Conservation (phyloP, 2,329 filamentous ascomycete species). For the Didymellaceae sp. region DNA sequence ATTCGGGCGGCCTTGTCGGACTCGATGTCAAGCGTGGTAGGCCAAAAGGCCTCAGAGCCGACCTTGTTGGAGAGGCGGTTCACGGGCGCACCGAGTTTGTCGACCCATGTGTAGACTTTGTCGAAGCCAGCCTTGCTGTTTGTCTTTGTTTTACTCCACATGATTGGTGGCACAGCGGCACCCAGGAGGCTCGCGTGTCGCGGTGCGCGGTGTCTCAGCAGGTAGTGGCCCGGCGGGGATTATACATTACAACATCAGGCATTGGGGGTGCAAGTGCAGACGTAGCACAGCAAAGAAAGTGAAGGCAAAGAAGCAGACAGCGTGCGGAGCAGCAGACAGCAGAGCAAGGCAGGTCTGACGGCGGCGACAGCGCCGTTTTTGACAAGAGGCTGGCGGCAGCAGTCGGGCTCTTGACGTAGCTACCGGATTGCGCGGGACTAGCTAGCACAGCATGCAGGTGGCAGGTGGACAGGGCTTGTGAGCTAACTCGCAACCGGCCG, state of each 20-base stretch:
- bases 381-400: conserved; percentile 12
- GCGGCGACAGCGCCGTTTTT: conserved; percentile 39
- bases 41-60: conserved; percentile 84
- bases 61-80: conserved; percentile 83
- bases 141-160: conserved; percentile 47
- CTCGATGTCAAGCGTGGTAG: conserved; percentile 83
- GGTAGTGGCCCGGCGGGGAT: conserved; percentile 18
- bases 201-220: conserved; percentile 29
- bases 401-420: conserved; percentile 2
- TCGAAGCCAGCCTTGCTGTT: conserved; percentile 64
- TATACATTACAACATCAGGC: conserved; percentile 31
- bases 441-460: conserved; percentile 20
- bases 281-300: conserved; percentile 12
- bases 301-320: conserved; percentile 16
- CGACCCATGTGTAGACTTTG: conserved; percentile 71
- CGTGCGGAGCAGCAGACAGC: conserved; percentile 10
- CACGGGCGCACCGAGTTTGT: conserved; percentile 76
- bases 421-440: conserved; percentile 10
- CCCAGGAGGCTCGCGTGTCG: conserved; percentile 14
- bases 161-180: conserved; percentile 15
- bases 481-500: background rate
- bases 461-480: conserved; percentile 27
- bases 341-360: conserved; percentile 19
- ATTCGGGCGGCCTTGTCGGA: conserved; percentile 91
- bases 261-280: conserved; percentile 13